Base-by-base conservation (phyloP, 305 asterid species). In the Plantago rigida region DNA sequence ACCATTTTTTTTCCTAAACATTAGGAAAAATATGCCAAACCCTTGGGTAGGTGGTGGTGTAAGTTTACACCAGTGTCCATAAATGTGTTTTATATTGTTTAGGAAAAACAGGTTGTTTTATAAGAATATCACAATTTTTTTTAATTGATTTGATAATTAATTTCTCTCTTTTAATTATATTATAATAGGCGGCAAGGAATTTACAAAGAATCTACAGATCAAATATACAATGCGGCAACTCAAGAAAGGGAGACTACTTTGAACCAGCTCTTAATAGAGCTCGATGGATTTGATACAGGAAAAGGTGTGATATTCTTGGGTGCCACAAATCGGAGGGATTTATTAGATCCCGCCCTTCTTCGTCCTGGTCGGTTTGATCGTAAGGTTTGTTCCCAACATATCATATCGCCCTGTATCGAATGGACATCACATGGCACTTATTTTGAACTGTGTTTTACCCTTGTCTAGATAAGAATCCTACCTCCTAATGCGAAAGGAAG, bases 321-420 rank as follows among this genome's bases (percentile, higher is more conserved):
- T 70, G 97, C 99, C 69, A 93, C 97, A 51, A 93, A 92, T 75
- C 73, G 99, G 65, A 86, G 52, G 85, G 99, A 92, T 79, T 82
- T 92, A 77, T 78, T 92, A 62, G 99, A 92, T 73, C 99, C 97
- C 10, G 97, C 99, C 60, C 96, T 89, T 82, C 97, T 92, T 56
- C 97, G 97, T 73, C 99, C 99, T 56, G 99, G 99, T 73, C 95
- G 97, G 58, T 92, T 92, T 79, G 97, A 89, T 74, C 95, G 96
- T 52, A 92, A 92, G 97, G 97, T 86, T 60, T 55, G 86, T 60
- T 64, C 69, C 59, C 34, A 54, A 19, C 51, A 47, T 45, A 66
- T 56, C 1, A 29, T 31, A 31, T 31, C 7, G 7, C 7, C 5
- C 5, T 31, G 39, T 31, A 31, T 0, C 7, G 7, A 31, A 2